phyloP scores from a whole-genome alignment of 345 rosid genomes.

The Aethionema arabicum region DNA sequence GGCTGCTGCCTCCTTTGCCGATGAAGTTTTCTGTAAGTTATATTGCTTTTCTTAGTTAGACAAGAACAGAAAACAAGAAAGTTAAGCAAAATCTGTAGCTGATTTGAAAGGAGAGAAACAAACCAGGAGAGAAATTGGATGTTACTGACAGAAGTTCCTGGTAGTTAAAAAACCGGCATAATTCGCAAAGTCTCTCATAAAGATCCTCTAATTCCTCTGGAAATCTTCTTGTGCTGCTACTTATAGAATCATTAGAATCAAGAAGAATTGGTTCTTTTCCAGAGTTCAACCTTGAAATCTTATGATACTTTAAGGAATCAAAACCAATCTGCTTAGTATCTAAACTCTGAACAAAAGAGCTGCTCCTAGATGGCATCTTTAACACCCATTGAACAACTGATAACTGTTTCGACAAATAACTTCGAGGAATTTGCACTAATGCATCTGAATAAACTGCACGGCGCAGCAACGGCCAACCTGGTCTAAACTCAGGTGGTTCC shows the following conservation, averaged over 20 bases:
- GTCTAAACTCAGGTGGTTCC: slow-evolving; percentile 59
- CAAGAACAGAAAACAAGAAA: slow-evolving; percentile 12
- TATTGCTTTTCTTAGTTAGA: slow-evolving; percentile 10
- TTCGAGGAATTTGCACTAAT: slow-evolving; percentile 32
- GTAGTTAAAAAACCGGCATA: slow-evolving; percentile 71
- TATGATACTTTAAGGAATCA: slow-evolving; percentile 21
- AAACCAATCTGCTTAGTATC: slow-evolving; percentile 40
- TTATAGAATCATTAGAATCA: slow-evolving; percentile 36
- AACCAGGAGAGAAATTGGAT: slow-evolving; percentile 63
- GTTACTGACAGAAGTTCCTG: slow-evolving; percentile 72
- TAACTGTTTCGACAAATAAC: slow-evolving; percentile 50
- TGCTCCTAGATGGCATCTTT: slow-evolving; percentile 57
- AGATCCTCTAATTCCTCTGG: slow-evolving; percentile 59
- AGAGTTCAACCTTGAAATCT: slow-evolving; percentile 40
- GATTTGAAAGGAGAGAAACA: slow-evolving; percentile 28
- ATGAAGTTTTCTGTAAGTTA: slow-evolving; percentile 65
- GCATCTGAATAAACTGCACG: slow-evolving; percentile 39
- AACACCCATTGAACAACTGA: slow-evolving; percentile 69
- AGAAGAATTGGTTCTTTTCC: slow-evolving; percentile 43
- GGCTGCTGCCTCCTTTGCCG: slow-evolving; percentile 91
- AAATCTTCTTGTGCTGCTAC: slow-evolving; percentile 32
- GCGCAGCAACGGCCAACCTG: slow-evolving; percentile 88
- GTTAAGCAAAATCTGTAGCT: background rate
- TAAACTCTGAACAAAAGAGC: slow-evolving; percentile 40
- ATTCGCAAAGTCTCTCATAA: slow-evolving; percentile 59